Base-by-base conservation (phyloP, 257 asterid genomes). In the Salvia hispanica region DNA sequence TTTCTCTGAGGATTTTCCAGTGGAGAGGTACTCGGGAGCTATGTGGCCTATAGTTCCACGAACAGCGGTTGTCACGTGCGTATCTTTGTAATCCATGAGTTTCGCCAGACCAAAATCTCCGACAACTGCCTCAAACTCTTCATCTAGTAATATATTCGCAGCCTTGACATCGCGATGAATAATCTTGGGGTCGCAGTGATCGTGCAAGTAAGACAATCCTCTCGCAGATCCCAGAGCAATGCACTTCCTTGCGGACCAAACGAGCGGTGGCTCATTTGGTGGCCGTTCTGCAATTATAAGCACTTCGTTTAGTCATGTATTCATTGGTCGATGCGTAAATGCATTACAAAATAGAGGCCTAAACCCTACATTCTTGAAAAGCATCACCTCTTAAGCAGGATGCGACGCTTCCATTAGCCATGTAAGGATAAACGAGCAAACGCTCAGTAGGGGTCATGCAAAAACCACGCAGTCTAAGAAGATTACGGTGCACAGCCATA, bases 31-130 rank as follows among this genome's bases (percentile, higher is more conserved):
- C 70, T 83, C 88, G 0, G 88, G 88, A 36, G 88, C 88, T 45
- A 83, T 83, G 79, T 83, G 88, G 53, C 88, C 88, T 40, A 83
- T 80, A 4, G 88, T 83, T 43, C 88, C 88, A 65, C 88, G 85
- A 33, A 83, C 88, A n/a, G 88, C 88, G 9, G 88, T 83, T 6
- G 88, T 83, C 46, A 83, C 88, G 11, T 83, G 88, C 0, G 88
- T 80, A 39, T 83, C 88, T 66, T 80, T 80, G 60, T 83, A 80
- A 61, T 83, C 88, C 88, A 83, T 80, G 39, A 83, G 79, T 54
- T 81, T 83, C 69, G 88, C 88, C 78, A 83, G 66, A 42, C 88
- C 88, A n/a, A 83, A 83, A 72, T 83, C 88, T 58, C 88, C 88
- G 4, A 83, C 88, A 0, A 83, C 88, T 0, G 88, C 88, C 72